These are phyloP conservation scores for Candida taoyuanica DNA, from an alignment of 805 yeast species.

Conservation along the genomic window DNA sequence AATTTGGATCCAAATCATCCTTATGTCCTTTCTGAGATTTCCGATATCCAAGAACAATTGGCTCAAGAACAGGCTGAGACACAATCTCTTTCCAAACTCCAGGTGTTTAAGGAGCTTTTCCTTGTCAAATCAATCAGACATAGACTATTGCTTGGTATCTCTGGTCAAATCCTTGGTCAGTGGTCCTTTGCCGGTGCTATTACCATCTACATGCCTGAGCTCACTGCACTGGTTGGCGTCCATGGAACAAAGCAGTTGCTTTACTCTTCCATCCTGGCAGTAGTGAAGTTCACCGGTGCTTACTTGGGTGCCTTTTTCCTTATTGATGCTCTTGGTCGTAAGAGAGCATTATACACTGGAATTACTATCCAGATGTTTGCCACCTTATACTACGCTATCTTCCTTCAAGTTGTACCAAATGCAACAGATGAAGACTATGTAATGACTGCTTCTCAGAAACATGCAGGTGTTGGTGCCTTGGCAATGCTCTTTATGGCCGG, in stretches of 20 bases:
- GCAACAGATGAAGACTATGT: constrained; percentile 31
- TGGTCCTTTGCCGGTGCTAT: constrained; percentile 59
- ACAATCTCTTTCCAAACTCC: constrained; percentile 23
- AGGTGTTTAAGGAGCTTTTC: constrained; percentile 33
- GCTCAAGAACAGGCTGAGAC: constrained; percentile 32
- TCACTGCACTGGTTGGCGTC: constrained; percentile 45
- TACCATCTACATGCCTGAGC: constrained; percentile 52
- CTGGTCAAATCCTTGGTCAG: constrained; percentile 46
- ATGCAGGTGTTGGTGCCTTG: constrained; percentile 44
- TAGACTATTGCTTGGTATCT: constrained; percentile 39
- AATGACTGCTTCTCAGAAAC: constrained; percentile 29
- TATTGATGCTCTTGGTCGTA: constrained; percentile 50
- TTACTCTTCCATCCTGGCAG: constrained; percentile 50
- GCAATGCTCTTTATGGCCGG: constrained; percentile 48
- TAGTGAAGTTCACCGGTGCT: constrained; percentile 47
- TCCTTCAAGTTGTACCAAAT: constrained; percentile 41
- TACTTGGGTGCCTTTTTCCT: constrained; percentile 48
- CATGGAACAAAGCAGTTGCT: constrained; percentile 35
- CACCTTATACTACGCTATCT: constrained; percentile 43
- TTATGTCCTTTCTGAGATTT: constrained; percentile 44
- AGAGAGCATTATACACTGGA: constrained; percentile 46
- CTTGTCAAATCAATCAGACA: constrained; percentile 38
- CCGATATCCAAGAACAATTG: constrained; percentile 47
- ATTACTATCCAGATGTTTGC: constrained; percentile 39
- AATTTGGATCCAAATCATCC: constrained; percentile 41